These are phyloP conservation scores for Eucommia ulmoides DNA, from an alignment of 257 asterid genomes.

Conservation along the genomic window DNA sequence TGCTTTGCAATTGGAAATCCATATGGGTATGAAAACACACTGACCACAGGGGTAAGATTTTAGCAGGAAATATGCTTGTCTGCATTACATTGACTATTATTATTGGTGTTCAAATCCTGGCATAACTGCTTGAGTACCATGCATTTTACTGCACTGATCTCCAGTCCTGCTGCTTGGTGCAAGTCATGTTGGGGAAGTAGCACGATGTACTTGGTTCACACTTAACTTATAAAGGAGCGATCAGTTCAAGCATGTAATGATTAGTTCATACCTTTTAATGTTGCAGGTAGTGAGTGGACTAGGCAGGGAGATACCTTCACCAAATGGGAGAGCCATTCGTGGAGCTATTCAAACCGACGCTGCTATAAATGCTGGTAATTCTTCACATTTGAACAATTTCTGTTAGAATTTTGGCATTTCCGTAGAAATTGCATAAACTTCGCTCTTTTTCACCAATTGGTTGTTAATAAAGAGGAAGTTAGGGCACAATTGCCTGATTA, in stretches of 20 bases:
- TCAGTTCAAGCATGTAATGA: no score
- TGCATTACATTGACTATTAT: no score
- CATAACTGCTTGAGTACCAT: no score
- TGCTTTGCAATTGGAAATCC: conserved; percentile 92
- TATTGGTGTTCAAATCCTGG: no score
- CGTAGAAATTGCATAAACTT: no score
- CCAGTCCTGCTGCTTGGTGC: no score
- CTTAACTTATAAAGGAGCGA: neutral
- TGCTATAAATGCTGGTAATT: conserved; percentile 77
- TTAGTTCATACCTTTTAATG: neutral
- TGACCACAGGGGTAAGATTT: conserved; percentile 72
- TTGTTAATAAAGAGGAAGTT: no score
- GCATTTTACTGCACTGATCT: no score
- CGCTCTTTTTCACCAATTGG: no score
- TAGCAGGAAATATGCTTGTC: neutral
- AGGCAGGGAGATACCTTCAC: conserved; percentile 93
- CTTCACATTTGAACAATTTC: neutral
- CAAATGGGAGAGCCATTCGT: conserved; percentile 70
- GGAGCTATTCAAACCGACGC: conserved; percentile 97
- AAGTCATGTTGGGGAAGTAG: no score
- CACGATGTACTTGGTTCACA: neutral
- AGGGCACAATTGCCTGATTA: no score
- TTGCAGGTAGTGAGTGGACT: conserved; percentile 79
- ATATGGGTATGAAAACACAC: conserved; percentile 70
- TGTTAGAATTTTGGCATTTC: no score